Percentiles rank a stretch among this genome's conserved stretches.
These are phyloP conservation scores for Populus hybrid DNA, from an alignment of 441 rosid species.

Conservation along the genomic window DNA sequence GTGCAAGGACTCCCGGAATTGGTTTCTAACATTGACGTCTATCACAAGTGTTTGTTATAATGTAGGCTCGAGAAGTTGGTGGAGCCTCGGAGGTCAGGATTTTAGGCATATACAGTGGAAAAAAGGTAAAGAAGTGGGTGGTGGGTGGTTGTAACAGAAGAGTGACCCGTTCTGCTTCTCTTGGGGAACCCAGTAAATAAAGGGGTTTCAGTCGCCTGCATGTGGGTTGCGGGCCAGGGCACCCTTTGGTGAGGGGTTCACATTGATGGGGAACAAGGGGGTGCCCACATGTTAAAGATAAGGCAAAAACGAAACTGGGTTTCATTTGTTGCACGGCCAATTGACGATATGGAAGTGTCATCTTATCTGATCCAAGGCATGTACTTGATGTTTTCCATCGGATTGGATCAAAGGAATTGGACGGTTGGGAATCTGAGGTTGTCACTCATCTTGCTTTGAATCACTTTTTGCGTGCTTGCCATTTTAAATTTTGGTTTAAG, in stretches of 20 bases:
- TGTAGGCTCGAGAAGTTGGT: not conserved
- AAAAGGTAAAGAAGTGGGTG: not conserved
- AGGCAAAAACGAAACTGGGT: not conserved
- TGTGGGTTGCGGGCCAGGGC: constrained; percentile 5
- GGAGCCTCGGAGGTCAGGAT: no score
- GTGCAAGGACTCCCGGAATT: not conserved
- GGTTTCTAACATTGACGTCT: not conserved
- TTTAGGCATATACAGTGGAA: not conserved
- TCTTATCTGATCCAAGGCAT: not conserved
- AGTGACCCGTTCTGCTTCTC: not conserved
- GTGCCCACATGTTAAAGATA: constrained; percentile 12
- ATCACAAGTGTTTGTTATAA: not conserved
- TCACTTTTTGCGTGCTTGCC: no score
- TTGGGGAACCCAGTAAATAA: not conserved
- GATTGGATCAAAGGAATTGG: not conserved
- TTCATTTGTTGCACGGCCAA: not conserved
- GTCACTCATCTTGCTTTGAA: not conserved
- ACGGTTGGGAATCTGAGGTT: not conserved
- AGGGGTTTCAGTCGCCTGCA: not conserved
- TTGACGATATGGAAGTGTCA: not conserved
- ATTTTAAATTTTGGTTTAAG: no score
- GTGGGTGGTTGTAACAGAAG: constrained; percentile 1
- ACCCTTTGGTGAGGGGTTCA: constrained; percentile 6
- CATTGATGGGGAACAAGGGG: not conserved
- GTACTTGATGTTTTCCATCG: not conserved